These are phyloP conservation scores for Takakia lepidozioides DNA, from an alignment of 225 moss, liverwort and hornwort species.

Conservation along the genomic window DNA sequence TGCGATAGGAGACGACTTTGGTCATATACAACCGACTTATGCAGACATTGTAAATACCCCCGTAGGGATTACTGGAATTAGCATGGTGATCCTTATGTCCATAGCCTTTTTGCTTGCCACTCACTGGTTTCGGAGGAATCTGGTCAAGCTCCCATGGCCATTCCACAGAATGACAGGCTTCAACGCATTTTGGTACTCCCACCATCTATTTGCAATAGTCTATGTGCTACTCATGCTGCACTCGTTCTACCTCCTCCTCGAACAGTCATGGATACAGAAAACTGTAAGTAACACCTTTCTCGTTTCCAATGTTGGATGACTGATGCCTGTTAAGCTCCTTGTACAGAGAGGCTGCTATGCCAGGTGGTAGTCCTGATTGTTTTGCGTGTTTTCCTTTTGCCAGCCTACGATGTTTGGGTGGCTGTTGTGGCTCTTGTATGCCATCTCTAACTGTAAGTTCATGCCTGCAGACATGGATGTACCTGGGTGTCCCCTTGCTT, in stretches of 20 bases:
- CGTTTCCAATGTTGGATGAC: too few species aligned
- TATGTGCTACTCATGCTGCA: constrained; percentile 79
- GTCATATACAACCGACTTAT: constrained; percentile 41
- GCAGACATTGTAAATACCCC: constrained; percentile 42
- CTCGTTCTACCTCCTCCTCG: constrained; percentile 57
- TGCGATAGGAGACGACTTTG: constrained; percentile 47
- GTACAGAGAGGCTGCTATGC: too few species aligned
- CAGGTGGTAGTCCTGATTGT: too few species aligned
- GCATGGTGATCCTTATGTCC: constrained; percentile 72
- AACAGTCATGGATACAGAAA: constrained; percentile 50
- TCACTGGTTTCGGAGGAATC: constrained; percentile 76
- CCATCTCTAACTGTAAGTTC: too few species aligned
- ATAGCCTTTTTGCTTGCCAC: constrained; percentile 72
- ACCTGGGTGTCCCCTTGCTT: constrained; percentile 58
- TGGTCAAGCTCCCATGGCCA: constrained; percentile 91
- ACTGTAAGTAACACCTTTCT: constrained; percentile 30
- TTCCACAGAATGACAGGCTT: constrained; percentile 89
- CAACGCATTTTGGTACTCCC: constrained; percentile 98
- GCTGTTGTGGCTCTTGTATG: too few species aligned
- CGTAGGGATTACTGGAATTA: constrained; percentile 62
- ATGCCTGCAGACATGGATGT: constrained; percentile 80
- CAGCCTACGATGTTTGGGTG: too few species aligned
- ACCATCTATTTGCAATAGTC: constrained; percentile 84
- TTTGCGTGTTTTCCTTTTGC: too few species aligned
- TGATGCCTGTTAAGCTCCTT: too few species aligned